Evolutionary conservation across 2,329 filamentous ascomycete species (phyloP).

Genomic region (Sphaerulina musiva): DNA sequence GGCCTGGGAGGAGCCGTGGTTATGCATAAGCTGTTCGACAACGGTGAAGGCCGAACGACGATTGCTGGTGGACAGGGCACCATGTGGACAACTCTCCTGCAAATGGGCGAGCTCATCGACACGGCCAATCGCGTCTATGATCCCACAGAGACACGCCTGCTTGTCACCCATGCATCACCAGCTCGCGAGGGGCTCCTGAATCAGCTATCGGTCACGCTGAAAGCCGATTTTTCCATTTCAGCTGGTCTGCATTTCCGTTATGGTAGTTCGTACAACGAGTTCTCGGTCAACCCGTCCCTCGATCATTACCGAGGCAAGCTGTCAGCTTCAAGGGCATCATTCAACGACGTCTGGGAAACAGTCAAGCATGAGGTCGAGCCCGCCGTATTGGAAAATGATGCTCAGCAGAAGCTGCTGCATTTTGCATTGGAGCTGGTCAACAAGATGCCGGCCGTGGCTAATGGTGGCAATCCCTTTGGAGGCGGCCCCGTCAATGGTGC

Average conservation of each 20-base stretch:
- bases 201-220: conserved; percentile 92
- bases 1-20: conserved; percentile 93
- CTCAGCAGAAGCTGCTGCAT: conserved; percentile 83
- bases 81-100: conserved; percentile 97
- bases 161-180: conserved; percentile 93
- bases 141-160: conserved; percentile 91
- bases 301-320: conserved; percentile 99
- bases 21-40: conserved; percentile 99
- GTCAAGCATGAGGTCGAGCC: conserved; percentile 94
- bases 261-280: conserved; percentile 98
- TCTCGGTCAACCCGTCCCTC: conserved; percentile 94
- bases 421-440: conserved; percentile 90
- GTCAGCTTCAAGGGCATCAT: conserved; percentile 93
- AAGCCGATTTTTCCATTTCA: conserved; percentile 96
- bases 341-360: conserved; percentile 99
- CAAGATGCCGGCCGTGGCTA: conserved; percentile 94
- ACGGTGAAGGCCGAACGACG: conserved; percentile 93
- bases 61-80: conserved; percentile 97
- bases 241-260: conserved; percentile 97
- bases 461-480: conserved; percentile 93
- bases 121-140: conserved; percentile 98
- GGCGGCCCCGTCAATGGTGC: conserved; percentile 77
- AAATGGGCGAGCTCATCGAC: conserved; percentile 97
- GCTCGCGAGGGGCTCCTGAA: conserved; percentile 94
- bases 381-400: conserved; percentile 86